Evolutionary conservation across 768 basidiomycete species (phyloP), one percentile per base, ranked within the genome.

Genomic region (Hericium erinaceus): DNA sequence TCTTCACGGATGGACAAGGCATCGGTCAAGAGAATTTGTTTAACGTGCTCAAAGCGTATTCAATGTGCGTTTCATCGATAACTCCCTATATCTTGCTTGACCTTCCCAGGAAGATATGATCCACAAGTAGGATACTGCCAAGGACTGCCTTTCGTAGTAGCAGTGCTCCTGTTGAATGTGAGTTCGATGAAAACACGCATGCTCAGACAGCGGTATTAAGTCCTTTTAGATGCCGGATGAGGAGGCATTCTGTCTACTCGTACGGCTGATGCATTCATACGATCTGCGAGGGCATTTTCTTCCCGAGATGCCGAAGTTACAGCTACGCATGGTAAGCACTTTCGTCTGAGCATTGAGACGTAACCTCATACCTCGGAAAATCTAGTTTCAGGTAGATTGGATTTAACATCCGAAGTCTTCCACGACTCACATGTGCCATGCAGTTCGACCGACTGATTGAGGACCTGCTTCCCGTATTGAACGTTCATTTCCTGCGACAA

Each of bases 241-340:
- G 74, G 95, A 98, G 72, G 95, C 95, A 0, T 99, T 99, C 70
- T 95, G 89, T 61, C 81, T 98, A 11, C 80, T 98, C 10, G 94
- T 98, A 28, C 79, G 97, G 55, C 72, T 99, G 15, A 98, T 98
- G 97, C 79, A 97, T 59, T 89, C 95, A 1, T 98, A 99, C 68
- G 95, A 95, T 70, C 77, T 98, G 2, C 84, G 95, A 48, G 93
- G 93, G 1, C 95, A 98, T 72, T 99, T 94, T 73, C 77, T 98
- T n/a, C 95, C 97, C 3, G 95, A 99, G 66, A 99, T 99, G 97
- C 97, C 97, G 0, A 95, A 93, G 63, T 70, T 99, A 5, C 97
- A 98, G 68, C 74, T 94, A 46, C 91, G 95, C 20, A 79, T 99
- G 59, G 89, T 90, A 67, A 73, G 83, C 68, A 24, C 16, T 4